phyloP scores from a whole-genome alignment of 2,329 filamentous ascomycete genomes.

The Colletotrichum horii region DNA sequence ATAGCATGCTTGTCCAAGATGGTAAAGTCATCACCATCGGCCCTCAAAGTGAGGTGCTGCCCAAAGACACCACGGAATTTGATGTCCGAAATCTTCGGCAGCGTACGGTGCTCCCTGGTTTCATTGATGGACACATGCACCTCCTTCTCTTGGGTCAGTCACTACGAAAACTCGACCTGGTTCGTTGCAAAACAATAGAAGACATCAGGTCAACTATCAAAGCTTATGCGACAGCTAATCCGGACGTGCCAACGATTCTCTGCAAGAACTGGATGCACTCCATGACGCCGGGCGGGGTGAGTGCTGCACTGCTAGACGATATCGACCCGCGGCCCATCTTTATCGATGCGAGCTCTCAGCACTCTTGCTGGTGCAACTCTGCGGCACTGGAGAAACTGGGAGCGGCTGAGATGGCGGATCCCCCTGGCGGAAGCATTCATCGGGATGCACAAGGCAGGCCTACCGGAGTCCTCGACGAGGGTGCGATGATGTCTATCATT shows the following conservation, averaged over 20 bases:
- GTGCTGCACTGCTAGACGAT: slow-evolving; percentile 46
- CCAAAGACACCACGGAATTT: background rate
- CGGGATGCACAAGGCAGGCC: slow-evolving; percentile 42
- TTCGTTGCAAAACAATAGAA: slow-evolving; percentile 36
- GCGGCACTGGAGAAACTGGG: slow-evolving; percentile 45
- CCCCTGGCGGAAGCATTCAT: slow-evolving; percentile 45
- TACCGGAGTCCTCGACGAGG: slow-evolving; percentile 45
- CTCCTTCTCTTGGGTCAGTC: slow-evolving; percentile 46
- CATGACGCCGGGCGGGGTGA: slow-evolving; percentile 44
- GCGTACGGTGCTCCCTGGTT: slow-evolving; percentile 36
- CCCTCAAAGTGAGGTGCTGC: background rate
- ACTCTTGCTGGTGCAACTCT: slow-evolving; percentile 51
- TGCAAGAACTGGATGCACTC: slow-evolving; percentile 49
- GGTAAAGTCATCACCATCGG: background rate
- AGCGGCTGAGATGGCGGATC: slow-evolving; percentile 40
- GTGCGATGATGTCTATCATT: slow-evolving; percentile 42
- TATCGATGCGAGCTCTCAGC: slow-evolving; percentile 48
- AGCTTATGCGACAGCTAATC: slow-evolving; percentile 36
- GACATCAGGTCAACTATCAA: slow-evolving; percentile 42
- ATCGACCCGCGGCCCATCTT: slow-evolving; percentile 48
- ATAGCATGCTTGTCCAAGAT: background rate
- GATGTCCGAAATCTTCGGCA: background rate
- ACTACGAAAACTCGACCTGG: slow-evolving; percentile 40
- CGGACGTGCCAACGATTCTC: slow-evolving; percentile 39
- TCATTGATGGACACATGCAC: slow-evolving; percentile 51